Conservation (phyloP, 352 stramenopile species). For the Phytophthora ramorum region DNA sequence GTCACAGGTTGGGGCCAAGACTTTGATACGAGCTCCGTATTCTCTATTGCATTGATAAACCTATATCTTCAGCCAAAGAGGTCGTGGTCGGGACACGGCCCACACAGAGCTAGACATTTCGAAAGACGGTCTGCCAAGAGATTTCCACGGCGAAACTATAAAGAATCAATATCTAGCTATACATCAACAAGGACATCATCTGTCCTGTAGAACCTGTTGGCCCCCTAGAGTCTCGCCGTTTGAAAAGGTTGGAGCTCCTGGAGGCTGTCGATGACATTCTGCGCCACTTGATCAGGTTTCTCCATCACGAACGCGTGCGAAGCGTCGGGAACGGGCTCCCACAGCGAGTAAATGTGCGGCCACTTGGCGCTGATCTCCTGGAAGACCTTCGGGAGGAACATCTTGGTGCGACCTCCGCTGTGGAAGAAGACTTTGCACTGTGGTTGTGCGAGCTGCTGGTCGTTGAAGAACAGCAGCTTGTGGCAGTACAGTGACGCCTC, state of each 20-base stretch:
- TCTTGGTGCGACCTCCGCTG: conserved; percentile 36
- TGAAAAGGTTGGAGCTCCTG: conserved; percentile 7
- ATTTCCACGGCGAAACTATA: too few relatives aligned
- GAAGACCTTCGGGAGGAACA: conserved; percentile 32
- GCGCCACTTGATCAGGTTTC: conserved; percentile 34
- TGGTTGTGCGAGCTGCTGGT: conserved; percentile 25
- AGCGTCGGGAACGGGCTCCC: conserved; percentile 27
- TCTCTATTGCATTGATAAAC: too few relatives aligned
- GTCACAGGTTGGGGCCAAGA: conserved; percentile 19
- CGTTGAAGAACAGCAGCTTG: conserved; percentile 19
- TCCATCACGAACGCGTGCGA: conserved; percentile 50
- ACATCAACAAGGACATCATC: too few relatives aligned
- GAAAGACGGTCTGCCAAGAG: too few relatives aligned
- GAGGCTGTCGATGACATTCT: conserved; percentile 33
- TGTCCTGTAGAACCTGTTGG: too few relatives aligned
- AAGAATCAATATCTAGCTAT: too few relatives aligned
- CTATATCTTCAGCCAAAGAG: too few relatives aligned
- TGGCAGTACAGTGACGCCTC: conserved; percentile 47
- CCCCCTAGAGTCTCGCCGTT: neutral
- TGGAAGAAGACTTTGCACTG: conserved; percentile 35
- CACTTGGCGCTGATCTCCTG: conserved; percentile 25
- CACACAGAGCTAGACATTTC: too few relatives aligned
- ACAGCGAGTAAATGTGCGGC: conserved; percentile 39
- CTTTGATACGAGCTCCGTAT: conserved; percentile 31
- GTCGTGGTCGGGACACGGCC: too few relatives aligned